phyloP scores from a whole-genome alignment of 768 basidiomycete species.

The Tephrocybe sp. region DNA sequence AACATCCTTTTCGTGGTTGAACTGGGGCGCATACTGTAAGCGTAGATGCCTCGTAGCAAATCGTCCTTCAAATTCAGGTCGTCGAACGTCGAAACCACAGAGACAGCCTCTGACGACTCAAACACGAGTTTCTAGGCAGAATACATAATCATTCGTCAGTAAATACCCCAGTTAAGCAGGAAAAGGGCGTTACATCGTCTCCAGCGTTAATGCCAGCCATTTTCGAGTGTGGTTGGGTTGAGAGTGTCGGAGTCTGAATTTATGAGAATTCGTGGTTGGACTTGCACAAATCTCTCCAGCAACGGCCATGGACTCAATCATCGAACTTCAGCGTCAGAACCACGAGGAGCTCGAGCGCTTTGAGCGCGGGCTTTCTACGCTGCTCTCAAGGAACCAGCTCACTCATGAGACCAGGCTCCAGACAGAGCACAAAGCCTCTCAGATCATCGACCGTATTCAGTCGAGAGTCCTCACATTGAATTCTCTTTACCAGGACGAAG shows the following conservation, averaged over 20 bases:
- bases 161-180: constrained; percentile 6
- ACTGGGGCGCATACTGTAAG: constrained; percentile 73
- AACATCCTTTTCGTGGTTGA: neutral
- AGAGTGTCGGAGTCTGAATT: constrained; percentile 63
- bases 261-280: constrained; percentile 11
- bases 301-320: constrained; percentile 82
- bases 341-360: constrained; percentile 96
- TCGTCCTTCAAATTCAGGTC: constrained; percentile 93
- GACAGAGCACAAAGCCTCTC: constrained; percentile 86
- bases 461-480: constrained; percentile 66
- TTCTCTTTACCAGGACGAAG: constrained; percentile 76
- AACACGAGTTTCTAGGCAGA: constrained; percentile 80
- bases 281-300: constrained; percentile 16
- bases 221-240: constrained; percentile 40
- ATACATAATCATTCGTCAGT: constrained; percentile 4
- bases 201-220: constrained; percentile 85
- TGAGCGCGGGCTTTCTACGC: constrained; percentile 80
- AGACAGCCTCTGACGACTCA: constrained; percentile 91
- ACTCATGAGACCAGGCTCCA: constrained; percentile 67
- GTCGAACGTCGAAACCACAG: constrained; percentile 86
- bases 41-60: constrained; percentile 94
- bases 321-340: constrained; percentile 92
- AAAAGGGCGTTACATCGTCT: constrained; percentile 66
- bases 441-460: constrained; percentile 84
- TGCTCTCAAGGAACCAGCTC: constrained; percentile 68